Conservation (phyloP, 106 monocot genomes). For the Apostasia shenzhenica region DNA sequence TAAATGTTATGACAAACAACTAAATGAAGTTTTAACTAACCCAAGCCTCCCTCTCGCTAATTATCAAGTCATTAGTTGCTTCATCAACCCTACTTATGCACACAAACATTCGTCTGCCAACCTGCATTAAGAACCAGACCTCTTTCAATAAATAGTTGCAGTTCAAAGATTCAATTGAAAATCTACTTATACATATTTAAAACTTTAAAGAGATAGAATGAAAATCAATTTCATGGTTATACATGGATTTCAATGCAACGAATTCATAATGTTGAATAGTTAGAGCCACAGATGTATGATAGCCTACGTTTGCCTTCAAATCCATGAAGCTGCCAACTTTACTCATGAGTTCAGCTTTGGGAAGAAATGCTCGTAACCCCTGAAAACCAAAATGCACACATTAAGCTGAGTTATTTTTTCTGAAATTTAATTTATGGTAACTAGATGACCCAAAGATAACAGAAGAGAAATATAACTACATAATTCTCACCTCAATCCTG, state of each 20-base stretch:
- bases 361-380: conserved; percentile 91
- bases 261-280: neutral
- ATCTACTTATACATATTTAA: neutral
- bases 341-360: conserved; percentile 87
- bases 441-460: too few species aligned
- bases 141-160: conserved; percentile 1
- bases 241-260: neutral
- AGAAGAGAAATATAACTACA: neutral
- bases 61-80: conserved; percentile 67
- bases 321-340: conserved; percentile 67
- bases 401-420: too few species aligned
- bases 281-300: neutral
- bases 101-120: conserved; percentile 58
- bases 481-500: conserved; percentile 69
- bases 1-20: too few species aligned
- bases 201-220: conserved; percentile 1
- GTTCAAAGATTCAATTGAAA: neutral
- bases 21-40: conserved; percentile 27
- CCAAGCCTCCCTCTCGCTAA: conserved; percentile 96
- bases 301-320: conserved; percentile 78
- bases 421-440: too few species aligned
- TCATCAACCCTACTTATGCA: conserved; percentile 72
- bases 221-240: neutral
- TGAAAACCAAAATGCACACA: conserved; percentile 17
- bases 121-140: conserved; percentile 36